Percentiles rank a stretch among this genome's conserved stretches.
phyloP scores from a whole-genome alignment of 179 eudicot genomes.

The Vitellaria paradoxa region DNA sequence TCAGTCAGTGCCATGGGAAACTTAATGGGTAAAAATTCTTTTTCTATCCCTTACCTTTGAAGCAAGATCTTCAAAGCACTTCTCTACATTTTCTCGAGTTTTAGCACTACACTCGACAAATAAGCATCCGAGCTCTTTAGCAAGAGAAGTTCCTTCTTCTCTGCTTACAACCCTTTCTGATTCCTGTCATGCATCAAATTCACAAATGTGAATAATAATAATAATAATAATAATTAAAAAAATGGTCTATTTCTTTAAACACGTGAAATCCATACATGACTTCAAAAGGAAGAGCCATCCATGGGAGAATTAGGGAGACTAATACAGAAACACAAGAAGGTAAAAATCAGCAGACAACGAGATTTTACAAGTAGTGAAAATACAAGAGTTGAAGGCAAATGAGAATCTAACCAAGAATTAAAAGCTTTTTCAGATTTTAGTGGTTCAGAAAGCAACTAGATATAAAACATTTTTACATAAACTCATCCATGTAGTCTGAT shows the following conservation, averaged over 20 bases:
- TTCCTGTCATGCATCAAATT: constrained; percentile 46
- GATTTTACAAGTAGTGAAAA: not conserved
- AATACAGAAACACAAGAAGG: not conserved
- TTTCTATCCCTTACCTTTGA: constrained; percentile 51
- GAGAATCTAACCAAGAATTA: no score
- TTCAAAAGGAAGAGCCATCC: not conserved
- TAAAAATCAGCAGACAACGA: not conserved
- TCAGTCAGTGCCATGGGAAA: not conserved
- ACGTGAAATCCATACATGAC: not conserved
- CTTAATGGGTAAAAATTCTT: not conserved
- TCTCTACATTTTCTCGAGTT: constrained; percentile 88
- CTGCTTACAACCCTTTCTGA: constrained; percentile 80
- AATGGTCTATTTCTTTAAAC: not conserved
- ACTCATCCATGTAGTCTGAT: no score
- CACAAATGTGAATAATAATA: not conserved
- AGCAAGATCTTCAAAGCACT: constrained; percentile 89
- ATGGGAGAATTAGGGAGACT: no score
- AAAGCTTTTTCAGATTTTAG: no score
- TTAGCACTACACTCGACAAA: constrained; percentile 90
- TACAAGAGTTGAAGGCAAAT: no score
- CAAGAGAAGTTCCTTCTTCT: constrained; percentile 90
- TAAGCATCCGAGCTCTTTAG: constrained; percentile 75
- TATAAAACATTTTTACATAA: no score
- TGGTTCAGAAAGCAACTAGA: no score
- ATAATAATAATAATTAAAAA: no score